A percentile compares a stretch with the other conserved stretches of the same genome.
phyloP scores from a whole-genome alignment of 495 filamentous ascomycete species.

The Talaromyces nanjingensis region DNA sequence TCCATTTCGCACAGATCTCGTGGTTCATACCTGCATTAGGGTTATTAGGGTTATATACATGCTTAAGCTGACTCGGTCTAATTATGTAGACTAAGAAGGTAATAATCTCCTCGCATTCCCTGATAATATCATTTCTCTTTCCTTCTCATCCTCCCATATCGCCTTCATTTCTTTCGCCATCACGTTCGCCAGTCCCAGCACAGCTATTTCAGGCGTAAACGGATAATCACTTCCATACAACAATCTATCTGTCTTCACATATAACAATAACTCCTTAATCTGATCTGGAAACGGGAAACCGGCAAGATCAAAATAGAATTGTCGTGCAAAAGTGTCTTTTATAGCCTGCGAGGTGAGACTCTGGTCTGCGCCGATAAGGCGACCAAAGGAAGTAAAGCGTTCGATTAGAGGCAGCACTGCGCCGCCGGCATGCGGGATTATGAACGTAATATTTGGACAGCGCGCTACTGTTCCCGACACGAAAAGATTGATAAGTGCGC shows the following conservation, averaged over 20 bases:
- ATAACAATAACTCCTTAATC: constrained; percentile 26
- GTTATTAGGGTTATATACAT: no score
- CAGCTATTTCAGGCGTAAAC: constrained; percentile 17
- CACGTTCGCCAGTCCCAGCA: neutral
- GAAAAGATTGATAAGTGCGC: constrained; percentile 42
- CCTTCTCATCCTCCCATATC: neutral
- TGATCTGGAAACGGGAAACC: constrained; percentile 42
- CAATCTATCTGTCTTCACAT: constrained; percentile 22
- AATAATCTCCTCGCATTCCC: constrained; percentile 7
- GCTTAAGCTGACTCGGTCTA: no score
- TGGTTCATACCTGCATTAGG: no score
- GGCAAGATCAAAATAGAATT: constrained; percentile 46
- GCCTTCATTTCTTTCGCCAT: neutral
- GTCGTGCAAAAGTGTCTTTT: constrained; percentile 22
- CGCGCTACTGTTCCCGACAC: constrained; percentile 35
- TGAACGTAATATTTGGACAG: constrained; percentile 35
- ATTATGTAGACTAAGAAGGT: neutral
- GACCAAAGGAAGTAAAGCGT: constrained; percentile 31
- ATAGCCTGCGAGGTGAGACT: constrained; percentile 14
- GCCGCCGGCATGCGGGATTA: constrained; percentile 45
- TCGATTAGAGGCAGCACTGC: constrained; percentile 37
- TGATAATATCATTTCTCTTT: neutral
- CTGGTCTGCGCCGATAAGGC: constrained; percentile 4
- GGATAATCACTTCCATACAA: constrained; percentile 44
- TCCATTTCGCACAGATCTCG: no score